Base-by-base conservation (phyloP, 1,139 yeast genomes). In the Pichia sp. region DNA sequence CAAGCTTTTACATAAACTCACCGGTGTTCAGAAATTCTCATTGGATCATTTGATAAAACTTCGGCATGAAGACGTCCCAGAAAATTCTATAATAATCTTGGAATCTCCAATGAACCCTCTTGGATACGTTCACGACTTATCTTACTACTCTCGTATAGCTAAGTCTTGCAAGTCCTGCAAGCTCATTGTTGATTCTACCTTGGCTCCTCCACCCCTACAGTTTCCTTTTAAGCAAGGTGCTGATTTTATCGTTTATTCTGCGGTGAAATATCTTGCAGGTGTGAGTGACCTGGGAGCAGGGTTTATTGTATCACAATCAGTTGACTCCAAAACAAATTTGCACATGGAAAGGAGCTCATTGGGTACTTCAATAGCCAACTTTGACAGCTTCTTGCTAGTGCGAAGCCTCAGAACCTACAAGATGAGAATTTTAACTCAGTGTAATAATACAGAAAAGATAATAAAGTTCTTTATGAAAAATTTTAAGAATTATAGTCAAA, bases 241-340 rank as follows among this genome's bases (percentile, higher is more conserved):
- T 11, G 97, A 92, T 68, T 72, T 87, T 61, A 82, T 90, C 13
- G 77, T 92, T 79, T 96, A 92, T 70, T 88, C 96, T 1, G 97
- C 95, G 1, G 90, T 97, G 3, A 92, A 92, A 68, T 92, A 85
- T 71, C 81, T 90, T 65, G 96, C 96, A 10, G 97, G 97, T 26
- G 97, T 92, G 64, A 85, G 95, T 32, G 98, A 92, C 69, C 72
- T 90, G 51, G 76, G 92, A 52, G 93, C 96, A 10, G 98, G 98
- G 6, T 78, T 89, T 19, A 73, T 92, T 29, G 83, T 85, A 7
- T 82, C 87, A 10, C 81, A 82, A 66, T 79, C 80, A 56, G 65
- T 68, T 13, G 72, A 73, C 1, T 74, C 76, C 8, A 77, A 78
- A 58, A 61, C 71, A 13, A 64, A 70, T 38, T 73, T 92, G 59